phyloP scores from a whole-genome alignment of 208 protist species.

The Leishmania arabica region DNA sequence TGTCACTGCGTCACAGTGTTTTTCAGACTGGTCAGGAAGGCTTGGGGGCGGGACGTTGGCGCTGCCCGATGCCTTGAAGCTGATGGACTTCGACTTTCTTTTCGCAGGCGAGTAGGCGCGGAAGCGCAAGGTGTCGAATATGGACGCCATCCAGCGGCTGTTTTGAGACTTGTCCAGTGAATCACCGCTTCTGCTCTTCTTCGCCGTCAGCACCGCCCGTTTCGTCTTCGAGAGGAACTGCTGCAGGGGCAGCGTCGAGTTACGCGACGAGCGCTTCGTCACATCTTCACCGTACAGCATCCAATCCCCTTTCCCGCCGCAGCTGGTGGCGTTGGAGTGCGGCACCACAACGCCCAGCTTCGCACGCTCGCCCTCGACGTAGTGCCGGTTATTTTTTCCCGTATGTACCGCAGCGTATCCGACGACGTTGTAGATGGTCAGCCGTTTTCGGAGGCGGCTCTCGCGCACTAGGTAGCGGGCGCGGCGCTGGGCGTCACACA shows the following conservation, averaged over 20 bases:
- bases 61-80: neutral
- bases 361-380: slow-evolving; percentile 42
- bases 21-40: neutral
- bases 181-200: neutral
- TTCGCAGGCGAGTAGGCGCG: slow-evolving; percentile 6
- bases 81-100: neutral
- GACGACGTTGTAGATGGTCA: slow-evolving; percentile 54
- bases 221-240: slow-evolving; percentile 22
- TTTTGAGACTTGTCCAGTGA: slow-evolving; percentile 1
- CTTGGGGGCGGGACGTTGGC: neutral
- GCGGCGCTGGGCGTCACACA: slow-evolving; percentile 54
- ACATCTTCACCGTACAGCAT: slow-evolving; percentile 44
- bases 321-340: slow-evolving; percentile 14
- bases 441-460: slow-evolving; percentile 50
- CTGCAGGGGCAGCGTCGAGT: slow-evolving; percentile 6
- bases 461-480: slow-evolving; percentile 54
- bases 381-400: slow-evolving; percentile 39
- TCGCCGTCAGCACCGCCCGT: neutral
- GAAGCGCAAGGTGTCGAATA: slow-evolving; percentile 13
- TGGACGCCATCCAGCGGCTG: slow-evolving; percentile 9
- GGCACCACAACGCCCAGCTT: slow-evolving; percentile 46
- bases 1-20: neutral
- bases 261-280: slow-evolving; percentile 12
- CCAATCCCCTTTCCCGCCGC: slow-evolving; percentile 30
- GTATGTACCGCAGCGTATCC: slow-evolving; percentile 45